phyloP scores from a whole-genome alignment of 2,329 filamentous ascomycete genomes.

The Phialocephala subalpina region DNA sequence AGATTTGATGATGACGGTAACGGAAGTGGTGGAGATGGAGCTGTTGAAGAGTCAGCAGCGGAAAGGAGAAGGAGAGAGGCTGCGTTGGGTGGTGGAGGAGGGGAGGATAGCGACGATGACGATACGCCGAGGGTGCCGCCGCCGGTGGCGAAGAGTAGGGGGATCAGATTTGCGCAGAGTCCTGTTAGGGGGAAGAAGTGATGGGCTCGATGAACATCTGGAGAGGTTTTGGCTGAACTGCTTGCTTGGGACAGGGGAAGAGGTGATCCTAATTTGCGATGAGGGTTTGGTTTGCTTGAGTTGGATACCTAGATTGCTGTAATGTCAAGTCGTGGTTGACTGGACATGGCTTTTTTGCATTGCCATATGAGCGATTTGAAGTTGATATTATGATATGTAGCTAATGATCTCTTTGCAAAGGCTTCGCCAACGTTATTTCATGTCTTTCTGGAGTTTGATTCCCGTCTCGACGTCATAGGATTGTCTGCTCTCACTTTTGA shows the following conservation, averaged over 20 bases:
- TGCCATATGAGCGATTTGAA: no score
- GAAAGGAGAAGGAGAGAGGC: conserved; percentile 78
- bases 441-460: no score
- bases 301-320: background rate
- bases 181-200: conserved; percentile 38
- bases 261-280: background rate
- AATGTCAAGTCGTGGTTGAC: no score
- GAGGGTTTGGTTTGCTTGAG: background rate
- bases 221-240: background rate
- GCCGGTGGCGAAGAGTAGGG: conserved; percentile 36
- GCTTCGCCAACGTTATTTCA: no score
- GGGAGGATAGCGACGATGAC: conserved; percentile 42
- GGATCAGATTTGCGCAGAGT: conserved; percentile 45
- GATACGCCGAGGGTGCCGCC: conserved; percentile 42
- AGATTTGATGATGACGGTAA: conserved; percentile 4
- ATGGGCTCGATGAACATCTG: background rate
- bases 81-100: conserved; percentile 63
- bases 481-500: no score
- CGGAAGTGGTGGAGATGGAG: conserved; percentile 41
- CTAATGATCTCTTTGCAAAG: no score
- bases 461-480: no score
- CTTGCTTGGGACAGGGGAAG: background rate
- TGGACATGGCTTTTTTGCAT: no score
- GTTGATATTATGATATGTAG: no score
- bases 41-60: conserved; percentile 69